Conservation (phyloP, 371 early-diverging fungal genomes). For the Mortierella sp. region DNA sequence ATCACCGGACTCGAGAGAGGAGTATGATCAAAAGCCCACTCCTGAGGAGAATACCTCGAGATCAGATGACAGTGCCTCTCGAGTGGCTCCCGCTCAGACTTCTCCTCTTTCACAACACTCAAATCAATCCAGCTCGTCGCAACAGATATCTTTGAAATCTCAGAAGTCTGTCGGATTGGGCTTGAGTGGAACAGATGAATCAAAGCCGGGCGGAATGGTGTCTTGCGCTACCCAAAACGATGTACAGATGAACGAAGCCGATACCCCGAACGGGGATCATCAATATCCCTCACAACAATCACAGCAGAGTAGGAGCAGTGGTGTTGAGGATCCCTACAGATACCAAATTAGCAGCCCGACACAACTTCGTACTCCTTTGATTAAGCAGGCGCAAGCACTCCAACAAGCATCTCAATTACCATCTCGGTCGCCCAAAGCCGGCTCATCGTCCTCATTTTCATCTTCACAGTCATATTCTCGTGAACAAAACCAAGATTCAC, state of each 20-base stretch:
- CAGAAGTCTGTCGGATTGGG: constrained; percentile 11
- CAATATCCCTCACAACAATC: neutral
- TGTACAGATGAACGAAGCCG: neutral
- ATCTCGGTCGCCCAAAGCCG: neutral
- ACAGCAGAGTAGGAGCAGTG: constrained; percentile 9
- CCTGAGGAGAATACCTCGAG: neutral
- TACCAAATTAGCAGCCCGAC: constrained; percentile 14
- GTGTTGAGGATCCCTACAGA: constrained; percentile 26
- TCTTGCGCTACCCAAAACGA: constrained; percentile 12
- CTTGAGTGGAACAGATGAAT: constrained; percentile 2
- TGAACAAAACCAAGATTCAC: neutral
- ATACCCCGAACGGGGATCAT: neutral
- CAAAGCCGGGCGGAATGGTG: constrained; percentile 9
- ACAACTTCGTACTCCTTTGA: constrained; percentile 16
- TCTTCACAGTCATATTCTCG: constrained; percentile 7
- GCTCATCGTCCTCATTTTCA: neutral
- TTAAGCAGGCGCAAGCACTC: constrained; percentile 11
- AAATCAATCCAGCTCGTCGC: neutral
- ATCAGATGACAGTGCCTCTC: neutral
- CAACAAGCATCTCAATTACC: constrained; percentile 8
- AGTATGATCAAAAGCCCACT: neutral
- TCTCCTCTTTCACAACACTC: neutral
- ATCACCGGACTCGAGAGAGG: too few relatives aligned
- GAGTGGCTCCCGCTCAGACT: neutral
- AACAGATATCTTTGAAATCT: neutral